Conservation (phyloP, 768 basidiomycete genomes). For the Mycena filopes region DNA sequence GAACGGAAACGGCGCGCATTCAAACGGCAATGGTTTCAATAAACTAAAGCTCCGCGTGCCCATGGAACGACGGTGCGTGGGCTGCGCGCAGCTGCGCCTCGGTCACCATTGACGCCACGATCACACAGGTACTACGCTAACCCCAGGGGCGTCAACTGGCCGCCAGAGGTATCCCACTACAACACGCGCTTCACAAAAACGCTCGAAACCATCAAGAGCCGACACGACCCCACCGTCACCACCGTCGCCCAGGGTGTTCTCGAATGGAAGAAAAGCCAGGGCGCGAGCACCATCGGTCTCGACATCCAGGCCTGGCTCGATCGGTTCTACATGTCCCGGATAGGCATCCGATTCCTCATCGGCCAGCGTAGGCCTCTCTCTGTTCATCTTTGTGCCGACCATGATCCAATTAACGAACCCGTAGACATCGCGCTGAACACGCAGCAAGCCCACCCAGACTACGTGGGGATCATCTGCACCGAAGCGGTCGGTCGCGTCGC, state of each 20-base stretch:
- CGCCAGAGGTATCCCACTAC: constrained; percentile 93
- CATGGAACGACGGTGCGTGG: constrained; percentile 79
- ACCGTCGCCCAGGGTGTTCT: constrained; percentile 96
- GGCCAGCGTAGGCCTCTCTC: constrained; percentile 96
- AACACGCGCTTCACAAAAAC: constrained; percentile 90
- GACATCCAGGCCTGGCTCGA: constrained; percentile 97
- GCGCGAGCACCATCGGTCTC: constrained; percentile 76
- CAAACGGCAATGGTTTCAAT: constrained; percentile 55
- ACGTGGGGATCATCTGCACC: constrained; percentile 98
- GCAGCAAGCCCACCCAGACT: constrained; percentile 87
- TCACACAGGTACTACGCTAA: constrained; percentile 86
- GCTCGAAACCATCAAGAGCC: constrained; percentile 88
- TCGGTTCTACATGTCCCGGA: constrained; percentile 95
- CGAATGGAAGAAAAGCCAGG: constrained; percentile 90
- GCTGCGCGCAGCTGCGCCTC: constrained; percentile 7
- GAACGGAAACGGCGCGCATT: constrained; percentile 44
- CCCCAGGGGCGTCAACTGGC: constrained; percentile 76
- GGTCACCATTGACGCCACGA: constrained; percentile 16
- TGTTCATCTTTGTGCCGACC: no score
- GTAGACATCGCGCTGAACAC: constrained; percentile 95
- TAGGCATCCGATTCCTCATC: constrained; percentile 95
- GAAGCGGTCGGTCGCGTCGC: constrained; percentile 71
- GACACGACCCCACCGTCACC: constrained; percentile 98
- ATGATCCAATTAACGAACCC: constrained; percentile 15
- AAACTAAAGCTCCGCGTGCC: constrained; percentile 81